Evolutionary conservation across 306 rosid species (phyloP), one percentile per base, ranked within the genome.

Genomic region (Pterocarpus santalinus): DNA sequence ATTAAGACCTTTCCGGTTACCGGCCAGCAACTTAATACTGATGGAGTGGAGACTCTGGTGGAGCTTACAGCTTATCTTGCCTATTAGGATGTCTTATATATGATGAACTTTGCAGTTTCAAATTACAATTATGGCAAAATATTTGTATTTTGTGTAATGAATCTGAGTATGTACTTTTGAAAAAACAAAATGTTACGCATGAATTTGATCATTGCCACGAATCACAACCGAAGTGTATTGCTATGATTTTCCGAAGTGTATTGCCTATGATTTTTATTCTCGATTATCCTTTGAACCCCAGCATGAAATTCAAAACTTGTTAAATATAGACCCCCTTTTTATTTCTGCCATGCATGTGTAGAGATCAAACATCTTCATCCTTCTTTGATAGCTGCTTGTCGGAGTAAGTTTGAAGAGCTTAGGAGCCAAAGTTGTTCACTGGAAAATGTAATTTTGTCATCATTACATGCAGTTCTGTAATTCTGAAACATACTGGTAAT

Each of bases 21-120:
- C 3, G 58, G 36, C 39, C 93, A 90, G 81, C 94, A 91, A 68
- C 93, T 80, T 3, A 83, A 85, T 8, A 82, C 82, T 14, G 94
- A 90, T 80, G 97, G 97, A 5, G 69, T 90, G 2, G 85, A 89
- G 75, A 86, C 97, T 84, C 80, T 89, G 39, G 46, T 94, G 79
- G 84, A 94, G 57, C 88, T 90, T 61, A 86, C 88, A 5, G 87
- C 87, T 5, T 90, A 91, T 82, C 90, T 91, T 79, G 34, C 73
- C 1, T 87, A 87, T 22, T 88, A 86, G 75, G 22, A 12, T 69
- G 15, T 58, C 69, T 62, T 9, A 14, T 28, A 65, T 33, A 0
- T 12, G 2, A 51, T 80, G 74, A 72, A 44, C 17, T 46, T 76
- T 7, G 32, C 49, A 17, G 28, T 35, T 76, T 49, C 41, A 30